Evolutionary conservation across 2,329 filamentous ascomycete genomes (phyloP).

Genomic region (Nannizzia gypsea): DNA sequence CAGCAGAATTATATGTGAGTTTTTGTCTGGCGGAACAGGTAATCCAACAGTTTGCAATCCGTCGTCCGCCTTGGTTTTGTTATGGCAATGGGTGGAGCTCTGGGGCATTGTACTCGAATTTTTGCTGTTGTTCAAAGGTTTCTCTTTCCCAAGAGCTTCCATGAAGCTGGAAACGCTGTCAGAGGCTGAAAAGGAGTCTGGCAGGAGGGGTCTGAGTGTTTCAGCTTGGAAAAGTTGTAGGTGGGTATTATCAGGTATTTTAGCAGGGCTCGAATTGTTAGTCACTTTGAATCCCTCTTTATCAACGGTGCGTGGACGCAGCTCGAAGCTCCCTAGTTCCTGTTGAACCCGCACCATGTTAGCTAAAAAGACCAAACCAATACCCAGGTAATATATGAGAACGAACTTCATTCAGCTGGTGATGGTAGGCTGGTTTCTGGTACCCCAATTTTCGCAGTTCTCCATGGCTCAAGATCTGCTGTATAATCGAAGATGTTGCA

Average conservation of each 20-base stretch:
- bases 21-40: neutral
- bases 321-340: neutral
- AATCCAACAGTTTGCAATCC: neutral
- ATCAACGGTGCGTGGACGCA: neutral
- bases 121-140: conserved; percentile 19
- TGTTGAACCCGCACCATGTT: neutral
- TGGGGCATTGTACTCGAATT: conserved; percentile 20
- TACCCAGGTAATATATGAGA: neutral
- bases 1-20: neutral
- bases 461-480: conserved; percentile 19
- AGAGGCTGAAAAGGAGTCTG: conserved; percentile 27
- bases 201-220: neutral
- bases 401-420: neutral
- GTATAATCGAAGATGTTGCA: conserved; percentile 17
- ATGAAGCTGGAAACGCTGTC: conserved; percentile 42
- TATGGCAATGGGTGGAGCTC: neutral
- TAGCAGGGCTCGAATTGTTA: neutral
- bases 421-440: conserved; percentile 16
- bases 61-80: neutral
- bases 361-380: neutral
- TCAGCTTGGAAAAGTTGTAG: neutral
- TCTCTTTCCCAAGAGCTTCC: conserved; percentile 32
- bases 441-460: conserved; percentile 17
- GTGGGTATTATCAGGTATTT: neutral
- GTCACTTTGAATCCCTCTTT: neutral